Conservation (phyloP, 202 grass and related monocot genomes). For the Hordeum pubiflorum region DNA sequence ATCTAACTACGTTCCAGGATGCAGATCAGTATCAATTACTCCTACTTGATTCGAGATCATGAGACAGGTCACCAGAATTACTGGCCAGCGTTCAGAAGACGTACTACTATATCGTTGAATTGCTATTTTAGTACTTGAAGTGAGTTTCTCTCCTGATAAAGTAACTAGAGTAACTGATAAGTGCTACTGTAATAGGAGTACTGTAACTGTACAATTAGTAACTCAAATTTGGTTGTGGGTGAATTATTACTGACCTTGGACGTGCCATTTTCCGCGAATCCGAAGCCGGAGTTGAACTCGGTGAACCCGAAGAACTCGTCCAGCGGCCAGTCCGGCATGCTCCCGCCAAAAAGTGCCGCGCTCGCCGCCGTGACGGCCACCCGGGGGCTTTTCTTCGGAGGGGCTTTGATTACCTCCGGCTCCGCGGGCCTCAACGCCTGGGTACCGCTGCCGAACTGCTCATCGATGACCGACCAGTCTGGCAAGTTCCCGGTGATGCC, state of each 20-base stretch:
- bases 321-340: constrained; percentile 54
- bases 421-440: background rate
- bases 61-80: background rate
- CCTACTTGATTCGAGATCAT: background rate
- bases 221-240: background rate
- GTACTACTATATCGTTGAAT: background rate
- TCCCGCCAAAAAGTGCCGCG: constrained; percentile 25
- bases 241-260: constrained; percentile 51
- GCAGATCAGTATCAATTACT: too few species aligned
- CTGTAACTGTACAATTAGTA: background rate
- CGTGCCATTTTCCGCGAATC: constrained; percentile 54
- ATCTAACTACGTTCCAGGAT: background rate
- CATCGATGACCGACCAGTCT: constrained; percentile 45
- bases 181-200: too few species aligned
- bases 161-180: too few species aligned
- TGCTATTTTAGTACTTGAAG: background rate
- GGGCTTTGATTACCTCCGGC: background rate
- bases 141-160: background rate
- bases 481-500: constrained; percentile 30
- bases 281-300: constrained; percentile 49
- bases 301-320: constrained; percentile 76
- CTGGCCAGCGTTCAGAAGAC: too few species aligned
- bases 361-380: background rate
- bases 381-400: constrained; percentile 22
- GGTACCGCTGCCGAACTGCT: constrained; percentile 35